phyloP scores from a whole-genome alignment of 148 eudicot genomes.

The Linanthus parryae region DNA sequence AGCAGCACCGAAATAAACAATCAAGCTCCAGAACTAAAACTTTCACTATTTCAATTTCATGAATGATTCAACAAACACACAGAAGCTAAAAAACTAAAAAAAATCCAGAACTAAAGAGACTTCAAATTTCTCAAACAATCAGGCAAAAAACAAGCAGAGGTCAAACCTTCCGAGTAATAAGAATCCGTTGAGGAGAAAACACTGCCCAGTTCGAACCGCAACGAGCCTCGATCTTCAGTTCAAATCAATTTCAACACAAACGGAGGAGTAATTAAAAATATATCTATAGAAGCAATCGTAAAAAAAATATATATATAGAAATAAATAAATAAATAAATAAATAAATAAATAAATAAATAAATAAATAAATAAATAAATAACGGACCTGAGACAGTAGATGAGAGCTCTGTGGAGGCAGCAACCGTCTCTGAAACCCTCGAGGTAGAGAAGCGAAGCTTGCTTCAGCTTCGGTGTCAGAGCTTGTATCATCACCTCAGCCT shows the following conservation, averaged over 20 bases:
- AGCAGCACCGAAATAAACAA: neutral
- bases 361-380: conserved; percentile 3
- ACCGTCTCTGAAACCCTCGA: conserved; percentile 71
- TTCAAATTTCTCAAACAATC: neutral
- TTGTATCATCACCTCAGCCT: conserved; percentile 3
- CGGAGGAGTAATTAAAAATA: neutral
- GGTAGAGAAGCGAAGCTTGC: conserved; percentile 45
- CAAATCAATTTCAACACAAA: neutral
- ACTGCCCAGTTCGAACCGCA: conserved; percentile 72
- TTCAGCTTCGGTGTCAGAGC: conserved; percentile 29
- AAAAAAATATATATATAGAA: neutral
- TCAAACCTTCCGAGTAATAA: conserved; percentile 82
- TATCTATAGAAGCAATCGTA: neutral
- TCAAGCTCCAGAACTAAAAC: neutral
- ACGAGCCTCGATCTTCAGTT: conserved; percentile 62
- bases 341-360: neutral
- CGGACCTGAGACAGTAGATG: conserved; percentile 71
- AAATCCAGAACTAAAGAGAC: neutral
- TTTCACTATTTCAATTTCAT: too few relatives aligned
- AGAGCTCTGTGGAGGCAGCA: conserved; percentile 73
- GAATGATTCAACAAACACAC: too few relatives aligned
- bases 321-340: neutral
- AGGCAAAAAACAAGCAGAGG: neutral
- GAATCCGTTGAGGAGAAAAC: conserved; percentile 80
- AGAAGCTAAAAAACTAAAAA: neutral